These are phyloP conservation scores for Creolimax fragrantissima DNA, from an alignment of 78 protist genomes.

Conservation along the genomic window DNA sequence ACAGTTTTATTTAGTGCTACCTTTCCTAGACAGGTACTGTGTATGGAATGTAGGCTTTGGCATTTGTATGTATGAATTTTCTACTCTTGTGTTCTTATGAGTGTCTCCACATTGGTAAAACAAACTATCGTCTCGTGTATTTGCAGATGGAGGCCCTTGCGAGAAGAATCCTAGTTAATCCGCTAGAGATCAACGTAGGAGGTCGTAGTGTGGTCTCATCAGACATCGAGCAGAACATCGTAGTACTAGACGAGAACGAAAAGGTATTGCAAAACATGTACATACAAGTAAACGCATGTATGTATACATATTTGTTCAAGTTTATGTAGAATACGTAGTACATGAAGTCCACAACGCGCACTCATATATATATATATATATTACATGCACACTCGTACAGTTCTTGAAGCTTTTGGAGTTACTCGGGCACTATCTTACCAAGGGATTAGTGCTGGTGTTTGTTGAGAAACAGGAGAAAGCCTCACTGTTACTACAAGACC, in stretches of 20 bases:
- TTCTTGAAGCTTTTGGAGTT: conserved; percentile 45
- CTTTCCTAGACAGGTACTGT: conserved; percentile 61
- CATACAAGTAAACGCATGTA: not conserved
- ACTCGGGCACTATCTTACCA: conserved; percentile 34
- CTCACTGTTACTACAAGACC: conserved; percentile 50
- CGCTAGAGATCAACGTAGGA: conserved; percentile 87
- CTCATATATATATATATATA: not conserved
- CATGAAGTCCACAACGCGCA: not conserved
- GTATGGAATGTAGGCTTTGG: not conserved
- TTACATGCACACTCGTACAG: no score
- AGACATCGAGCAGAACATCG: conserved; percentile 77
- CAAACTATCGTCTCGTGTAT: no score
- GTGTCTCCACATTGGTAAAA: no score
- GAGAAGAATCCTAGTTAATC: conserved; percentile 48
- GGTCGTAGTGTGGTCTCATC: conserved; percentile 63
- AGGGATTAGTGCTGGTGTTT: conserved; percentile 73
- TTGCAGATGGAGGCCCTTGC: conserved; percentile 53
- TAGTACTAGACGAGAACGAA: conserved; percentile 48
- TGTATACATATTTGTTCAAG: not conserved
- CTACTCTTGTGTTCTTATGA: not conserved
- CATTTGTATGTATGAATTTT: not conserved
- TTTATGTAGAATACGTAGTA: not conserved
- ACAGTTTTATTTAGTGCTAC: conserved; percentile 91
- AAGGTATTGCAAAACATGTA: not conserved
- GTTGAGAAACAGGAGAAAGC: conserved; percentile 73